A percentile compares a stretch with the other conserved stretches of the same genome.
Conservation (phyloP, 176 grass and related monocot genomes). For the Microstegium vimineum region DNA sequence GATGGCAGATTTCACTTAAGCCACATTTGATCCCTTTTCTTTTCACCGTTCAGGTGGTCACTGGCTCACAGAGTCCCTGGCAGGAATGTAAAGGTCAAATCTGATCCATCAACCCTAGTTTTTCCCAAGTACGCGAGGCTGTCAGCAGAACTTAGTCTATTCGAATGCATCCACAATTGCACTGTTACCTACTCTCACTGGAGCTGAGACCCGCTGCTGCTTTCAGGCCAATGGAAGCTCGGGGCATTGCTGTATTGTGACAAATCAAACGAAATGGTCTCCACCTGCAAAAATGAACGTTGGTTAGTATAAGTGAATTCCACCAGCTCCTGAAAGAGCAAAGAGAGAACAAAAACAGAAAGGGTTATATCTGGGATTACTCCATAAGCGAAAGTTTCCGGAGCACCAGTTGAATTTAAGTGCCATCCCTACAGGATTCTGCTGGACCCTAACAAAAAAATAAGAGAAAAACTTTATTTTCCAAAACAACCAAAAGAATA, state of each 20-base stretch:
- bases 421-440: conserved; percentile 68
- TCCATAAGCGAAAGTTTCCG: conserved; percentile 61
- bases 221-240: conserved; percentile 51
- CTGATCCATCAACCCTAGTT: too few species aligned
- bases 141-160: too few species aligned
- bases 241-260: conserved; percentile 62
- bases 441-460: conserved; percentile 37
- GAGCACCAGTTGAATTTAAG: conserved; percentile 47
- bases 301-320: too few species aligned
- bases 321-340: too few species aligned
- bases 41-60: too few species aligned
- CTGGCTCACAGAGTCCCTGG: too few species aligned
- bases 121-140: too few species aligned
- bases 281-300: conserved; percentile 42
- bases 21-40: too few species aligned
- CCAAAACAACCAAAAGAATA: neutral
- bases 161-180: too few species aligned
- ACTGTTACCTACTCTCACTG: neutral
- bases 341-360: neutral
- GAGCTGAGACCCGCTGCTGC: too few species aligned
- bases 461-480: neutral
- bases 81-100: too few species aligned
- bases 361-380: conserved; percentile 32
- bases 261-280: conserved; percentile 85
- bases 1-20: too few species aligned